These are phyloP conservation scores for Ochromonas danica DNA, from an alignment of 108 stramenopile species.

Conservation along the genomic window DNA sequence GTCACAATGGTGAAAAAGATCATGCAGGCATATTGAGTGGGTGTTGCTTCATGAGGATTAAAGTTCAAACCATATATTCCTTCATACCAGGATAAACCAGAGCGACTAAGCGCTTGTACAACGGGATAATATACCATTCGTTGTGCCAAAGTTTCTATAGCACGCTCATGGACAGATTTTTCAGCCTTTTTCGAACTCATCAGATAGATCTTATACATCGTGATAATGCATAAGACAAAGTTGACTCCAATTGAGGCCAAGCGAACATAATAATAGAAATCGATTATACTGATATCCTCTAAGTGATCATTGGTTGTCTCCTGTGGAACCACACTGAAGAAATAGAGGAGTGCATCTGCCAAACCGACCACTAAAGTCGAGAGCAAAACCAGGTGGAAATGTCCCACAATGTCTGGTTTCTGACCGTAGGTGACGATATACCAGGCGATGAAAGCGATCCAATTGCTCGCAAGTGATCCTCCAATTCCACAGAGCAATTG, in stretches of 20 bases:
- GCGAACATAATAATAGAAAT: not conserved
- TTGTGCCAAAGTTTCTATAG: not conserved
- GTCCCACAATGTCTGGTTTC: too few species aligned
- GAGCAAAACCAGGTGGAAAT: too few species aligned
- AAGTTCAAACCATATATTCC: not conserved
- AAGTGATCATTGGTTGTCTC: too few species aligned
- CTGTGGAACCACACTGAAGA: too few species aligned
- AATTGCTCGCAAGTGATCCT: not conserved
- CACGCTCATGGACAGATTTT: not conserved
- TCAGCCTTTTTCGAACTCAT: not conserved
- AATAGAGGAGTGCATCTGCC: too few species aligned
- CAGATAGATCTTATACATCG: not conserved
- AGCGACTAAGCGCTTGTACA: not conserved
- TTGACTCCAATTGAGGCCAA: not conserved
- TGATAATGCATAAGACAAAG: not conserved
- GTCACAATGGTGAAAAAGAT: not conserved
- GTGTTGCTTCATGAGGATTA: not conserved
- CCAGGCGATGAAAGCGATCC: not conserved
- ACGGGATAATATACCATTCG: conserved; percentile 5
- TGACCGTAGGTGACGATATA: too few species aligned
- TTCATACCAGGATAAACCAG: conserved; percentile 4
- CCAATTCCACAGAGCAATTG: not conserved
- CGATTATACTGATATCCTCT: too few species aligned
- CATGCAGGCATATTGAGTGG: not conserved
- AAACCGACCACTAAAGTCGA: too few species aligned